Evolutionary conservation across 2,329 filamentous ascomycete species (phyloP), one percentile per base, ranked within the genome.

Genomic region (Colletotrichum trifolii): DNA sequence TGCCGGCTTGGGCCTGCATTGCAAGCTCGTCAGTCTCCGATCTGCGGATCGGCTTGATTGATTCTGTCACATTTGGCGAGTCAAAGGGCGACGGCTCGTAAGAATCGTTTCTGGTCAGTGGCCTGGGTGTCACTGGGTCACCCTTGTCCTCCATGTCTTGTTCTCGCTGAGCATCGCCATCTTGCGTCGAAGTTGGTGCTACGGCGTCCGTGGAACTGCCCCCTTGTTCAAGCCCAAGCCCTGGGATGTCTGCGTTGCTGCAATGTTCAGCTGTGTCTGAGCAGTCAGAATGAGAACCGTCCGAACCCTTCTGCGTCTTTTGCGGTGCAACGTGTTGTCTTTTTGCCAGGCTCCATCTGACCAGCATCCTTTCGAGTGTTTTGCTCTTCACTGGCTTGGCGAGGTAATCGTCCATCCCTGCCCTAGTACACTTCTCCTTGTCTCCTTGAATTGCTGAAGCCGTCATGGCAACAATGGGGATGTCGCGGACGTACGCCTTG

Each of bases 401-500:
- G 9, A 92, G 79, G 71, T 92, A 91, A 71, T 92, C 90, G 69
- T 93, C 90, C 91, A 93, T 93, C 38, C 91, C 91, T 8, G 90
- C 89, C 66, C 83, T 84, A 65, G 86, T 85, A 72, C 91, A 93
- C 73, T 92, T 93, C 73, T 93, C 91, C 53, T 85, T 82, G 71
- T 94, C 91, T 5, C 91, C 91, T 72, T 92, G 89, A 45, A 93
- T 93, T 0, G 91, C 91, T 4, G 88, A 91, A 5, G 91, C 91
- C 0, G 91, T 94, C 89, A 94, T 92, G n/a, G 91, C 91, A 42
- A 94, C 88, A 54, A 94, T 92, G 0, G 91, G 91, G 6, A 92
- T 88, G 47, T 88, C 81, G 59, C 83, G 81, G 4, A 87, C 81
- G 56, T 85, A 83, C 2, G 79, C 71, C 45, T 84, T 88, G 76